Conservation (phyloP, 306 rosid genomes). For the Rubus parviflorus region DNA sequence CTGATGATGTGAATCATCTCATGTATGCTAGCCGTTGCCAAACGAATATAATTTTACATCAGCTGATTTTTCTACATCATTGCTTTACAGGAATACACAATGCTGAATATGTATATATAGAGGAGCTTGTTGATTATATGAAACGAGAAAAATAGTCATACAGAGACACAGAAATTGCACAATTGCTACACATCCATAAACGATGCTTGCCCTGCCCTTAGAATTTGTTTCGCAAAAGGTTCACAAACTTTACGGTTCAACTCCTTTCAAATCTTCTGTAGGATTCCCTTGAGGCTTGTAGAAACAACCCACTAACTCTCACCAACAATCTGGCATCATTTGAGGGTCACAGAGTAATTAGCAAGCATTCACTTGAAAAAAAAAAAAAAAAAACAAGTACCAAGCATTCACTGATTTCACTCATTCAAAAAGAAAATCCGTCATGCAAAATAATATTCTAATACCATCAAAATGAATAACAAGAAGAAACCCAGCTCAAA, state of each 20-base stretch:
- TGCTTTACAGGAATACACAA: too few relatives aligned
- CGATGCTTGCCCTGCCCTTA: too few relatives aligned
- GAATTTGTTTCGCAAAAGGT: background rate
- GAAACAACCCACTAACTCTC: background rate
- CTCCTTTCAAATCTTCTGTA: background rate
- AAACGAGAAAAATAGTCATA: too few relatives aligned
- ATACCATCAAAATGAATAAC: background rate
- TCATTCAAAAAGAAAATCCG: background rate
- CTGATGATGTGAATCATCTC: too few relatives aligned
- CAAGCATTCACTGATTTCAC: background rate
- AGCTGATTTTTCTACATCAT: too few relatives aligned
- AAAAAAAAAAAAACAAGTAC: background rate
- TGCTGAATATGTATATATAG: too few relatives aligned
- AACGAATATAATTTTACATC: too few relatives aligned
- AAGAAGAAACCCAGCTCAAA: background rate
- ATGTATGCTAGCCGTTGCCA: too few relatives aligned
- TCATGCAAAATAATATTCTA: background rate
- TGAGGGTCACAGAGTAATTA: background rate
- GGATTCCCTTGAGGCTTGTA: background rate
- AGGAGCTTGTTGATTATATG: too few relatives aligned
- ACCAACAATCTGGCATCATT: background rate
- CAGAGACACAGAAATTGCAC: too few relatives aligned
- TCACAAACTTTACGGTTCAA: background rate
- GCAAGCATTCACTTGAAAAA: background rate
- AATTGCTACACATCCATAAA: too few relatives aligned